Percentiles rank a stretch among this genome's conserved stretches.
Evolutionary conservation across 441 rosid genomes (phyloP).

Genomic region (Pelargonium australe): DNA sequence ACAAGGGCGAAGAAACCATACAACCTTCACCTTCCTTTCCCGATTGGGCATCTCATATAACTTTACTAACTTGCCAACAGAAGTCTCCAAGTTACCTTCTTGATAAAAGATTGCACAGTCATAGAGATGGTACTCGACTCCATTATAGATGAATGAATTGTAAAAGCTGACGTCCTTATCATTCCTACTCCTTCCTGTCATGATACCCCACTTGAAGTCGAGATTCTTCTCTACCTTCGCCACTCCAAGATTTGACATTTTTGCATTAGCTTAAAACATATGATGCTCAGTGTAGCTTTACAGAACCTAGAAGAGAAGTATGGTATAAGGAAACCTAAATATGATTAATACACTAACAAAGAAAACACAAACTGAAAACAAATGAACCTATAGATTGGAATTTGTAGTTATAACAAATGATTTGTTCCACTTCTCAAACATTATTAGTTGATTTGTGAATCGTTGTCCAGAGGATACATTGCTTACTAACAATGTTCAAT

Average conservation of each 20-base stretch:
- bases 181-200: conserved; percentile 22
- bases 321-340: not conserved
- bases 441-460: no score
- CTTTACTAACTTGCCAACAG: conserved; percentile 42
- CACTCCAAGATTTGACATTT: conserved; percentile 24
- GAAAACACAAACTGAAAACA: not conserved
- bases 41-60: conserved; percentile 36
- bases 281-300: not conserved
- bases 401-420: no score
- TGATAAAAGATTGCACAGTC: conserved; percentile 36
- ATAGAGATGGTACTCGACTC: conserved; percentile 36
- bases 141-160: conserved; percentile 37
- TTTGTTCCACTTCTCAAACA: no score
- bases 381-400: not conserved
- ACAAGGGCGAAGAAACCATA: conserved; percentile 52
- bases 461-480: no score
- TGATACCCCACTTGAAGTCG: conserved; percentile 39
- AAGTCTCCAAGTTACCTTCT: conserved; percentile 25
- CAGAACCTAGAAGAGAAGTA: not conserved
- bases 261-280: not conserved
- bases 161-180: conserved; percentile 25
- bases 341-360: not conserved
- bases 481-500: no score
- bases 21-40: conserved; percentile 39
- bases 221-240: conserved; percentile 6